phyloP scores from a whole-genome alignment of 768 basidiomycete genomes.

The Mycena pura region DNA sequence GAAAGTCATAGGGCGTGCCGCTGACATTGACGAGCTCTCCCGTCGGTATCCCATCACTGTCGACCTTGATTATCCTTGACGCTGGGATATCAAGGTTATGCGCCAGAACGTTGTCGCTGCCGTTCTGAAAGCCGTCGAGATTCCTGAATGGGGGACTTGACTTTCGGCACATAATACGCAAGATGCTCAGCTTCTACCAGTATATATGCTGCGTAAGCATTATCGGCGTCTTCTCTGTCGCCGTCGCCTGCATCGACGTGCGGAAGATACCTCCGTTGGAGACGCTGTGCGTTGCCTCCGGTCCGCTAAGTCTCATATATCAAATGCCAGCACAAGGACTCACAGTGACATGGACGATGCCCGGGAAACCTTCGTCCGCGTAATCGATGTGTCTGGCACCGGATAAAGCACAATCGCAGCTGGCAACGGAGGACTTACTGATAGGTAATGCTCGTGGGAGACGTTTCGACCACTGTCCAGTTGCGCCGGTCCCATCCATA shows the following conservation, averaged over 20 bases:
- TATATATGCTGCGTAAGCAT: conserved; percentile 65
- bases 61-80: conserved; percentile 42
- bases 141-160: conserved; percentile 42
- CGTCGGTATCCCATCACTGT: conserved; percentile 45
- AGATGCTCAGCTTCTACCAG: conserved; percentile 49
- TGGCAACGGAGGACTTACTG: background rate
- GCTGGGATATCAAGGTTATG: conserved; percentile 26
- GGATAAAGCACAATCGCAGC: no score
- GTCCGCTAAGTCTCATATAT: background rate
- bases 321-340: conserved; percentile 24
- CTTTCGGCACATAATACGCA: background rate
- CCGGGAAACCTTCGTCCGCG: conserved; percentile 63
- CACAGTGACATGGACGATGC: conserved; percentile 51
- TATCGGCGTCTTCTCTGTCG: conserved; percentile 60
- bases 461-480: conserved; percentile 56
- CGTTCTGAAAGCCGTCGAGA: conserved; percentile 57
- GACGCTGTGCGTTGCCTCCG: conserved; percentile 55
- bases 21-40: background rate
- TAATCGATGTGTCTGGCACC: conserved; percentile 50
- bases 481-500: conserved; percentile 63
- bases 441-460: conserved; percentile 56
- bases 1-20: conserved; percentile 53
- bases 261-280: conserved; percentile 49
- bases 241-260: conserved; percentile 52
- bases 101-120: conserved; percentile 30